phyloP scores from a whole-genome alignment of 1,139 yeast species.

The Scheffersomyces titani region DNA sequence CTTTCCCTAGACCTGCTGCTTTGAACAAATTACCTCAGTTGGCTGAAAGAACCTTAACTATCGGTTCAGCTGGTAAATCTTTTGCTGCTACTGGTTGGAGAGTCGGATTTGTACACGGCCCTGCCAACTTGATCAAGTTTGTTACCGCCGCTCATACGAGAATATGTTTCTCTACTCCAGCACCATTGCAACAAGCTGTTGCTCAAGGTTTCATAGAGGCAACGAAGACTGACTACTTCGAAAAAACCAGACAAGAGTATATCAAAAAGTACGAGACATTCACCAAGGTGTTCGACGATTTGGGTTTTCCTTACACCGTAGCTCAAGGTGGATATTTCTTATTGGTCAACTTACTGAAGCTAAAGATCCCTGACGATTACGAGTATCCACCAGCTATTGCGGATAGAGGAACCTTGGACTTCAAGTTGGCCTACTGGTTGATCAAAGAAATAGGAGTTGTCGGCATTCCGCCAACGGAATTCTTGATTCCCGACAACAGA shows the following conservation, averaged over 20 bases:
- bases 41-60: conserved; percentile 76
- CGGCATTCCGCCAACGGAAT: conserved; percentile 95
- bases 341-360: conserved; percentile 80
- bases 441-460: conserved; percentile 92
- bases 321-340: conserved; percentile 95
- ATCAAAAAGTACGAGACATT: conserved; percentile 69
- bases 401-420: conserved; percentile 72
- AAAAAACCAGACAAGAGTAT: conserved; percentile 66
- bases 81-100: conserved; percentile 99
- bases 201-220: conserved; percentile 75
- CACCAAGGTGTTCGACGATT: conserved; percentile 76
- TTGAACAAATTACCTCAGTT: conserved; percentile 69
- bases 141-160: conserved; percentile 91
- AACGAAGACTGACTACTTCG: conserved; percentile 63
- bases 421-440: conserved; percentile 88
- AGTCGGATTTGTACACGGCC: conserved; percentile 93
- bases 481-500: conserved; percentile 60
- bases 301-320: conserved; percentile 81
- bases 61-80: conserved; percentile 96
- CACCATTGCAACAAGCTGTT: conserved; percentile 93
- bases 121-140: conserved; percentile 75
- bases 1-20: conserved; percentile 82
- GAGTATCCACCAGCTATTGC: conserved; percentile 69
- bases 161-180: conserved; percentile 84
- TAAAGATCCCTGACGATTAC: conserved; percentile 74